Base-by-base conservation (phyloP, 495 filamentous ascomycete genomes). In the Xylaria nigripes region DNA sequence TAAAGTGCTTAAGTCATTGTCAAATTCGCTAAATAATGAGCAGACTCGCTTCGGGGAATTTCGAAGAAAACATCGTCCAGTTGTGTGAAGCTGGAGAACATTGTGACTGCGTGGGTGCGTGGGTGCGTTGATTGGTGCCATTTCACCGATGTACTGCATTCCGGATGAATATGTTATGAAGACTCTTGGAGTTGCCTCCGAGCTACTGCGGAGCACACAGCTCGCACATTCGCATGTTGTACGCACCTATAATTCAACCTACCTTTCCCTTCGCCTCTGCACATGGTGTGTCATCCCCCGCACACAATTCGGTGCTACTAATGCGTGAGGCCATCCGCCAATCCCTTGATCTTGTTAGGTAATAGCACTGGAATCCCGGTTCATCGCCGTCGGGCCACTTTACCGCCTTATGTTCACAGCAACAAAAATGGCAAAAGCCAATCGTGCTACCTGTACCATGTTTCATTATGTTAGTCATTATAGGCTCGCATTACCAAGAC, bases 271-370 rank as follows among this genome's bases (percentile, higher is more conserved):
- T 44, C 46, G 1, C 21, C 41, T 49, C 25, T 49, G 45, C 46
- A 49, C 46, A 55, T 57, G 41, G 29, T 9, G 32, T 47, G 54
- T 51, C 47, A 57, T 57, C 54, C 54, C 54, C 32, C 48, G 48
- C 47, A 51, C 48, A 42, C 46, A 48, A 57, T 57, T 51, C 48
- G 48, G 54, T 57, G 54, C 54, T 57, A 51, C 54, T 51, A 57
- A 57, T 57, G 54, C 54, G 48, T 48, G 43, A 57, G 30, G 41
- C 25, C 54, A 29, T 43, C 42, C 27, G 48, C 54, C 54, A 57
- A 57, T 57, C 48, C 48, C 54, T 51, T 48, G 54, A 51, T 45
- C 42, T 51, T 50, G 42, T 57, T 57, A 57, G 38, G 54, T 57
- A 57, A 57, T 57, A 57, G 54, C 47, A 56, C 54, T 44, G 45